Conservation (phyloP, 148 eudicot genomes). For the Persicaria tinctoria region DNA sequence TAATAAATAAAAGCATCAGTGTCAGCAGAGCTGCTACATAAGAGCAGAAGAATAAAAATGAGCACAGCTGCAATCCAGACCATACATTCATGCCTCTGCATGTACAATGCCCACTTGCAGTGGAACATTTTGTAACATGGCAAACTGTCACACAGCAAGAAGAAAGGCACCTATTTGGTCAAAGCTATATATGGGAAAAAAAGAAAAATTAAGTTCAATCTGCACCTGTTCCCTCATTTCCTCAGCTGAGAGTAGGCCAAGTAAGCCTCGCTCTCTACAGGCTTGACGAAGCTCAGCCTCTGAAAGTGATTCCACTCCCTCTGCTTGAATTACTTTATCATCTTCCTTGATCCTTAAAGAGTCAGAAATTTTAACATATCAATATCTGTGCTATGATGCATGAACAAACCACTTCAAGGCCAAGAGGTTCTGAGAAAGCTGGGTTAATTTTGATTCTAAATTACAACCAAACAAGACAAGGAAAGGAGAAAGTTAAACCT, state of each 20-base stretch:
- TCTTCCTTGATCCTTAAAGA: constrained; percentile 61
- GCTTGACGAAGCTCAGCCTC: constrained; percentile 83
- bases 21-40: not conserved
- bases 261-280: constrained; percentile 76
- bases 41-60: not conserved
- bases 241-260: constrained; percentile 64
- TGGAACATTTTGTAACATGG: not conserved
- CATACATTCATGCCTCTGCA: not conserved
- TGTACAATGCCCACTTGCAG: not conserved
- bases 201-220: not conserved
- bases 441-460: no score
- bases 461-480: not conserved
- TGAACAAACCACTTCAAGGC: not conserved
- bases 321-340: constrained; percentile 77
- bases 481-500: not conserved
- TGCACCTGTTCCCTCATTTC: constrained; percentile 88
- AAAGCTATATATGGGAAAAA: not conserved
- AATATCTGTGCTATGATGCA: not conserved
- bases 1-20: not conserved
- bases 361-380: not conserved
- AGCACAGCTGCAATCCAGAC: not conserved
- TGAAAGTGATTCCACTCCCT: constrained; percentile 75
- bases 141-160: constrained; percentile 2
- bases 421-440: not conserved
- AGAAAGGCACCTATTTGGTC: not conserved